Base-by-base conservation (phyloP, 2,329 filamentous ascomycete species). In the Massarina eburnea region DNA sequence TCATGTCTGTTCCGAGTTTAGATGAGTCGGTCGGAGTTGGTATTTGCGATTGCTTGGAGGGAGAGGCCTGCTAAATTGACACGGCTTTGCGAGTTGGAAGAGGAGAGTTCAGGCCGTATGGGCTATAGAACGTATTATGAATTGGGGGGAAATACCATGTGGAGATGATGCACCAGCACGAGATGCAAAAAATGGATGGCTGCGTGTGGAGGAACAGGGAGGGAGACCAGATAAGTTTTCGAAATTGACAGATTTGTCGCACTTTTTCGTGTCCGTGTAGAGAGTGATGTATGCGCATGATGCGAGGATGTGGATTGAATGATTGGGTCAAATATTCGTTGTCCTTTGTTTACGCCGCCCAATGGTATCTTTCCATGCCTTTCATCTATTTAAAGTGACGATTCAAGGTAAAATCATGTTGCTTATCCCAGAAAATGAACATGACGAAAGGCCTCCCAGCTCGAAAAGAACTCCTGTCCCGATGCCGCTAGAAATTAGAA, bases 41-140 rank as follows among this genome's bases (percentile, higher is more conserved):
- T 5, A 8, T 30, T 8, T 27, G n/a, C 33, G 26, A 14, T 21
- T 32, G 32, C n/a, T 21, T 22, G 14, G 15, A 27, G 27, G 39
- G 27, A 4, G 6, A 14, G 27, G 27, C 37, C 41, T 41, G 33
- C 46, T 48, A 48, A 48, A 48, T 48, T 48, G 46, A 30, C 41
- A 38, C 36, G 6, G 18, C 18, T 27, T 5, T 6, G 41, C 35
- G 36, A 20, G 17, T 19, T 12, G 20, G 12, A 15, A 4, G 10
- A 6, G 30, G 18, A 21, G 26, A 18, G 27, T 21, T 18, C n/a
- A 14, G 27, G 27, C 9, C 24, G 8, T 30, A 30, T 8, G n/a
- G 6, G 27, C 7, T 8, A 30, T 8, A 14, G 27, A 14, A 26
- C 7, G 12, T 26, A 26, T 7, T 26, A 7, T 26, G 24, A 12